Evolutionary conservation across 2,329 filamentous ascomycete species (phyloP).

Genomic region (Aspergillus terreus): DNA sequence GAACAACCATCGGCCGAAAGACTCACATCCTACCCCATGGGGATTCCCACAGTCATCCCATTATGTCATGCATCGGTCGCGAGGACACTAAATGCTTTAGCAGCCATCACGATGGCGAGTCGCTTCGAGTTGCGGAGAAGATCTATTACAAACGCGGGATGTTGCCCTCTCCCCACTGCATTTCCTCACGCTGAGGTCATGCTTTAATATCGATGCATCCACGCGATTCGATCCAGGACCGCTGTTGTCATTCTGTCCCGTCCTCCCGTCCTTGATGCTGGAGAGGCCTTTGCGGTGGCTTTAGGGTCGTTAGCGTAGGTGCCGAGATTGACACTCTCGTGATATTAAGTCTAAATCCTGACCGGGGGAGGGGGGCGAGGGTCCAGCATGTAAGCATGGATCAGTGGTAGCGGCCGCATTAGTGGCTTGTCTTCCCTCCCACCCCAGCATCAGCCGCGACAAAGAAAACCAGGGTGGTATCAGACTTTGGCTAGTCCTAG

Average conservation of each 20-base stretch:
- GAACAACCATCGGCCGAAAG: neutral
- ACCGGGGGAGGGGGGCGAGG: neutral
- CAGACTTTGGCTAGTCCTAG: neutral
- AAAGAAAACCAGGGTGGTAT: neutral
- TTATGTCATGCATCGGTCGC: too few species aligned
- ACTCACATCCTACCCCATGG: neutral
- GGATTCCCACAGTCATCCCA: neutral
- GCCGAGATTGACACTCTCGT: neutral
- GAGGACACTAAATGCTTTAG: too few species aligned
- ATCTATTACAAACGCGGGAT: too few species aligned
- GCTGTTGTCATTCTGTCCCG: too few species aligned
- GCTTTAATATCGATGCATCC: too few species aligned
- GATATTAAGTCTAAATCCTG: conserved; percentile 1
- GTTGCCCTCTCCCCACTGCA: too few species aligned
- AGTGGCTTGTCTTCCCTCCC: neutral
- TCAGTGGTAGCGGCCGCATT: neutral
- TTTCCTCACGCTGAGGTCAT: too few species aligned
- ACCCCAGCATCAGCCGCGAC: neutral
- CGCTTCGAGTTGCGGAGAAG: too few species aligned
- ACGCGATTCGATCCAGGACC: too few species aligned
- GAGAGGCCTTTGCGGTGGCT: neutral
- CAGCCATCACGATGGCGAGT: too few species aligned
- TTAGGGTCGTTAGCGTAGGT: neutral
- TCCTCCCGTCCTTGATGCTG: too few species aligned
- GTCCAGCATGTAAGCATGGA: neutral